Percentiles rank a stretch among this genome's conserved stretches.
Evolutionary conservation across 2,329 filamentous ascomycete genomes (phyloP).

Genomic region (Penicillium griseofulvum): DNA sequence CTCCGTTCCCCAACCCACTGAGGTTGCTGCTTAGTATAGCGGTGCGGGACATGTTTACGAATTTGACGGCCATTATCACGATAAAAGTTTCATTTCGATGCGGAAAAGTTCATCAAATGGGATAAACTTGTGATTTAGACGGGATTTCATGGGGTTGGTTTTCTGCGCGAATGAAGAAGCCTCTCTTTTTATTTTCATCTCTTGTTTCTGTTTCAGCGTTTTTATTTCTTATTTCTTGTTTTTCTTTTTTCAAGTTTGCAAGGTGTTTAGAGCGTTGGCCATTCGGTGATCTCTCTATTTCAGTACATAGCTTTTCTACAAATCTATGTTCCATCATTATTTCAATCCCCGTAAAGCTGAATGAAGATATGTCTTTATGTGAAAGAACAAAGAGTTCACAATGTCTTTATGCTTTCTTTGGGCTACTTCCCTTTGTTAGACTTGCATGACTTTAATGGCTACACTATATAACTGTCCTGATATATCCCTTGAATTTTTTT

Average conservation of each 20-base stretch:
- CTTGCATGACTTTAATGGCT: not conserved
- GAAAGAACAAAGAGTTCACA: not conserved
- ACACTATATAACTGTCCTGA: not conserved
- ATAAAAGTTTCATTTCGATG: constrained; percentile 4
- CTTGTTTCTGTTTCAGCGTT: constrained; percentile 12
- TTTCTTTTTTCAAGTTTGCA: not conserved
- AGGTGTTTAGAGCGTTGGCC: constrained; percentile 22
- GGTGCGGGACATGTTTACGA: constrained; percentile 7
- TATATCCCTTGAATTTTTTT: not conserved
- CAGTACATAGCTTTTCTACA: constrained; percentile 13
- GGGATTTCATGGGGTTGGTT: not conserved
- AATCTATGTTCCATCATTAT: constrained; percentile 1
- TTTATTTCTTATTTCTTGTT: not conserved
- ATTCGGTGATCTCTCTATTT: constrained; percentile 12
- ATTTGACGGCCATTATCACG: constrained; percentile 11
- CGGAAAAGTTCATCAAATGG: constrained; percentile 11
- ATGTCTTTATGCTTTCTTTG: not conserved
- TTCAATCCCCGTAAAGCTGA: not conserved
- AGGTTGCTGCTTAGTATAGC: constrained; percentile 29
- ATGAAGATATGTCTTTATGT: not conserved
- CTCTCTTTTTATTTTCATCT: not conserved
- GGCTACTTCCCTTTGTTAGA: not conserved
- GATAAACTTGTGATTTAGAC: constrained; percentile 10
- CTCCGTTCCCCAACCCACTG: constrained; percentile 36
- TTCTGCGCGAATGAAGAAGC: not conserved